Conservation (phyloP, 768 basidiomycete species). For the Lentinula sp. region DNA sequence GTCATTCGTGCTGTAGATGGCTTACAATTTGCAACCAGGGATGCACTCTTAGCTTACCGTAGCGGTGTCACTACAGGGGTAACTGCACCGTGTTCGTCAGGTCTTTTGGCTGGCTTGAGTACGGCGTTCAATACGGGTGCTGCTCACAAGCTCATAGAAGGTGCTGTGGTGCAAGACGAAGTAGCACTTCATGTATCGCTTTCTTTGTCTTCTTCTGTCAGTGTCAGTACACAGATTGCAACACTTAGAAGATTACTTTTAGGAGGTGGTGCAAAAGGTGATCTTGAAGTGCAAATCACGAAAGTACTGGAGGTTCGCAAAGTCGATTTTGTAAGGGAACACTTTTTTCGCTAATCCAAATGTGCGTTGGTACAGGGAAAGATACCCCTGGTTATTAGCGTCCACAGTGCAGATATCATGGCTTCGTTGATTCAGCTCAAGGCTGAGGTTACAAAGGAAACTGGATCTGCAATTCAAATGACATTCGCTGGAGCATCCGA, state of each 20-base stretch:
- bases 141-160: constrained; percentile 46
- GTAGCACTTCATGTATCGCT: constrained; percentile 60
- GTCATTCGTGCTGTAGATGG: constrained; percentile 65
- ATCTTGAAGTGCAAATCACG: constrained; percentile 34
- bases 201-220: constrained; percentile 33
- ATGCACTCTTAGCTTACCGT: constrained; percentile 43
- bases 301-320: constrained; percentile 36
- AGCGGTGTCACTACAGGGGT: constrained; percentile 60
- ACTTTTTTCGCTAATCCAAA: background rate
- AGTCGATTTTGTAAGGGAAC: background rate
- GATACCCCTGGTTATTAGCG: constrained; percentile 55
- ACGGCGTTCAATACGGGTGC: constrained; percentile 53
- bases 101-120: constrained; percentile 53
- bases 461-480: constrained; percentile 35
- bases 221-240: constrained; percentile 66
- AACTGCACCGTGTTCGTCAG: constrained; percentile 42
- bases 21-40: constrained; percentile 24
- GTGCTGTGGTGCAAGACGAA: constrained; percentile 56
- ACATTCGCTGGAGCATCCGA: constrained; percentile 57
- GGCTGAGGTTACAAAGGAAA: constrained; percentile 44
- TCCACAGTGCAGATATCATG: constrained; percentile 65
- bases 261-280: constrained; percentile 27
- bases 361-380: constrained; percentile 33
- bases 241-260: constrained; percentile 46
- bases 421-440: constrained; percentile 61